Conservation (phyloP, 2,329 filamentous ascomycete genomes). For the Pseudocercospora cruenta region DNA sequence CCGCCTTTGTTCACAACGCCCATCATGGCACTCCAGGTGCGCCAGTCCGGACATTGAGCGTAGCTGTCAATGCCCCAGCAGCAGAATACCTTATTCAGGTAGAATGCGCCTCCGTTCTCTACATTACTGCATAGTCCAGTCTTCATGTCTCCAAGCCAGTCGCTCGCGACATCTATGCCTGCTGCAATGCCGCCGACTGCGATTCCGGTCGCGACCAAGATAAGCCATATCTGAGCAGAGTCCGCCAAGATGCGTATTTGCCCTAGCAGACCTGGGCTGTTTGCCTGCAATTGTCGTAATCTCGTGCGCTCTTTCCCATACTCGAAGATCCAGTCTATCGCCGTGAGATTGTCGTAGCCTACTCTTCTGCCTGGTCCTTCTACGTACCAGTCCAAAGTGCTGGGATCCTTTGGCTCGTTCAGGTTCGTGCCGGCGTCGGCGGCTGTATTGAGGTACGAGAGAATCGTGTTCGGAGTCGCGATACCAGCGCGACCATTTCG, state of each 20-base stretch:
- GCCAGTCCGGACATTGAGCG: constrained; percentile 84
- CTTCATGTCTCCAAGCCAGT: constrained; percentile 94
- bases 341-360: constrained; percentile 93
- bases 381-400: constrained; percentile 75
- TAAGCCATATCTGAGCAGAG: constrained; percentile 86
- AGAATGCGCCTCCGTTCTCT: constrained; percentile 78
- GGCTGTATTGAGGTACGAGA: constrained; percentile 47
- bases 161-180: constrained; percentile 83
- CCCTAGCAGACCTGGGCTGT: constrained; percentile 71
- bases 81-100: constrained; percentile 88
- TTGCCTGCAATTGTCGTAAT: constrained; percentile 73
- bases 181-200: constrained; percentile 84
- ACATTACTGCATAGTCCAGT: constrained; percentile 80
- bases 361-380: constrained; percentile 88
- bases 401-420: constrained; percentile 48
- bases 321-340: constrained; percentile 99
- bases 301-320: constrained; percentile 95
- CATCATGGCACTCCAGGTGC: constrained; percentile 77
- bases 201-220: constrained; percentile 83
- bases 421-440: constrained; percentile 43
- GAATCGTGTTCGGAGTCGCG: constrained; percentile 43
- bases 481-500: constrained; percentile 27
- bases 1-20: constrained; percentile 68
- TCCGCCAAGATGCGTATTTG: constrained; percentile 75
- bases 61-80: constrained; percentile 85